Conservation (phyloP, 1,139 yeast genomes). For the Nakaseomyces nivariensis region DNA sequence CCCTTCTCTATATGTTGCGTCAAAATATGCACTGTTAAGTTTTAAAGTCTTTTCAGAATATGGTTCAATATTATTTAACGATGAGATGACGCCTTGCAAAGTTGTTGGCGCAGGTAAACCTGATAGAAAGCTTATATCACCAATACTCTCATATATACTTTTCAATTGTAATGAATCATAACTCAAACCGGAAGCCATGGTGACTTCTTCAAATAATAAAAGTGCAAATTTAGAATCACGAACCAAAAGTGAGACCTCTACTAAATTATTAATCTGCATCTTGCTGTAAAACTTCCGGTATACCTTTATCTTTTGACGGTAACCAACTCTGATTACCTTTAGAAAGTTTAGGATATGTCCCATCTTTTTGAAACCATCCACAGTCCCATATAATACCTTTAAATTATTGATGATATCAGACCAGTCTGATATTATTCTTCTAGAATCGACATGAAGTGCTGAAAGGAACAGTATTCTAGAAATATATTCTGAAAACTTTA, state of each 20-base stretch:
- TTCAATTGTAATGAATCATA: constrained; percentile 25
- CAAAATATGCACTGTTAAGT: constrained; percentile 49
- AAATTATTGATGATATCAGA: constrained; percentile 4
- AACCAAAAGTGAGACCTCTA: constrained; percentile 32
- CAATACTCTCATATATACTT: constrained; percentile 36
- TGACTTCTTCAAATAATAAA: constrained; percentile 46
- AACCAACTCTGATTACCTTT: constrained; percentile 39
- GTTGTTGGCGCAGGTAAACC: constrained; percentile 56
- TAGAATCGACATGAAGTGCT: constrained; percentile 11
- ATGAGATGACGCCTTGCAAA: constrained; percentile 40
- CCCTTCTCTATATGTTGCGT: constrained; percentile 46
- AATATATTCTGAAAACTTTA: constrained; percentile 3
- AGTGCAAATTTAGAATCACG: constrained; percentile 40
- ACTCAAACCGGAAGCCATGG: constrained; percentile 9
- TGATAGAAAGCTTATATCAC: constrained; percentile 50
- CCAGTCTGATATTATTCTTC: constrained; percentile 8
- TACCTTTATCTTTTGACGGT: constrained; percentile 27
- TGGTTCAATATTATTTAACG: constrained; percentile 33
- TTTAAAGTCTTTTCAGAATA: constrained; percentile 37
- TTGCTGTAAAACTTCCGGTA: constrained; percentile 33
- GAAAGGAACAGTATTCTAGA: constrained; percentile 5
- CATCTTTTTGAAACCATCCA: constrained; percentile 21
- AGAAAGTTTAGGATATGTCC: constrained; percentile 34
- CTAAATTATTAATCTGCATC: constrained; percentile 31
- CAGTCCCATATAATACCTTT: constrained; percentile 8